Evolutionary conservation across 441 rosid species (phyloP).

Genomic region (Mallotus repandus): DNA sequence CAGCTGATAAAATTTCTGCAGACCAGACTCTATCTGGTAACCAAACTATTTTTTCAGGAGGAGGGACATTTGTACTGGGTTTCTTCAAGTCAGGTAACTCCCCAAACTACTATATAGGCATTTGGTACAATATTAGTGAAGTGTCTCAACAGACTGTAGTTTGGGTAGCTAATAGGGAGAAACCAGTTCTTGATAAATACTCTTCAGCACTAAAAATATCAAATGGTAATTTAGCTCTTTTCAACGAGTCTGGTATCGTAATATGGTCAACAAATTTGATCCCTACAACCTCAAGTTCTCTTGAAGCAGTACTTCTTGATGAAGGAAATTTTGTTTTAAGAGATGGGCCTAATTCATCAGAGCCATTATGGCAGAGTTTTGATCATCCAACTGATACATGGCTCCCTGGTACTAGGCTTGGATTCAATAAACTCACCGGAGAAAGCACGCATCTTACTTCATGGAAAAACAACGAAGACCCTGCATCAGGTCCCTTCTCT

Average conservation of each 20-base stretch:
- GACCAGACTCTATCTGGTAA: conserved; percentile 41
- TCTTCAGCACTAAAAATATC: conserved; percentile 34
- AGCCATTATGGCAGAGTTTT: conserved; percentile 59
- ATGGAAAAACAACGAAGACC: not conserved
- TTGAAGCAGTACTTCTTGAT: conserved; percentile 51
- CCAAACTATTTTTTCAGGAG: conserved; percentile 35
- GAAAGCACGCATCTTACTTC: conserved; percentile 42
- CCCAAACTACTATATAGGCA: conserved; percentile 57
- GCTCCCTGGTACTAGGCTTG: conserved; percentile 65
- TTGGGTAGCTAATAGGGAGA: conserved; percentile 51
- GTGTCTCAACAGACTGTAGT: conserved; percentile 34
- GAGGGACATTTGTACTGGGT: conserved; percentile 36
- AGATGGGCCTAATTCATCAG: conserved; percentile 22
- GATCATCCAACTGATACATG: conserved; percentile 58
- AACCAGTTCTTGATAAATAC: conserved; percentile 24
- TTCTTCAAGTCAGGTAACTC: conserved; percentile 49
- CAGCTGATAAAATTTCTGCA: conserved; percentile 32
- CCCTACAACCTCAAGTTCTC: conserved; percentile 27
- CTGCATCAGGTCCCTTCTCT: too few species aligned
- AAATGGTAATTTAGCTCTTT: conserved; percentile 41
- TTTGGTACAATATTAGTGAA: conserved; percentile 44
- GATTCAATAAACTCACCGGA: conserved; percentile 38
- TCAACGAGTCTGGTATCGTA: conserved; percentile 35
- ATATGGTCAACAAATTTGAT: conserved; percentile 57
- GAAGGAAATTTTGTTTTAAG: conserved; percentile 58